phyloP scores from a whole-genome alignment of 352 stramenopile species.

The Globisporangium parvum region DNA sequence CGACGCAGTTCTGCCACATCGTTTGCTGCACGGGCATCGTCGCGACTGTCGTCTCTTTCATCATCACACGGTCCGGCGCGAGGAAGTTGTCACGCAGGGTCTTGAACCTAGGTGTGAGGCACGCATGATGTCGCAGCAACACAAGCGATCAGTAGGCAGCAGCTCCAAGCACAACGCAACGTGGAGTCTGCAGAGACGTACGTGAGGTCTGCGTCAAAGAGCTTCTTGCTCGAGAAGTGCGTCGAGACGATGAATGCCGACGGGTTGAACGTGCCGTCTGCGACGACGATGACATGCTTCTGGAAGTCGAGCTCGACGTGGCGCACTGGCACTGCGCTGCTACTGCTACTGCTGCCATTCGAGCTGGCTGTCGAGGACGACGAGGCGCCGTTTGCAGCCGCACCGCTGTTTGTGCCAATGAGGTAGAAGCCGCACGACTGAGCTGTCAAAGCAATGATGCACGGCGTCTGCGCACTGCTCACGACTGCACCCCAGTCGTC shows the following conservation, averaged over 20 bases:
- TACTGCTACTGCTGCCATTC: constrained; percentile 1
- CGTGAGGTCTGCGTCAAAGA: constrained; percentile 35
- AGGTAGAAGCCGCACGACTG: constrained; percentile 50
- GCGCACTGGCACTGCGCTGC: constrained; percentile 22
- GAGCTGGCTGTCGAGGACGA: not conserved
- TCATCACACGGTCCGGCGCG: constrained; percentile 31
- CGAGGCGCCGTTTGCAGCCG: not conserved
- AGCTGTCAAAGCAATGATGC: constrained; percentile 29
- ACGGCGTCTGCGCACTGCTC: constrained; percentile 16
- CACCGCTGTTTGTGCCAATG: constrained; percentile 18
- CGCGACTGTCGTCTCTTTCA: constrained; percentile 38
- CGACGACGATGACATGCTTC: constrained; percentile 33
- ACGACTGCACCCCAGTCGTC: constrained; percentile 35
- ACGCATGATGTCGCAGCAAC: no score
- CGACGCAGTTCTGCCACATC: constrained; percentile 30
- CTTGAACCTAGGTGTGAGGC: constrained; percentile 26
- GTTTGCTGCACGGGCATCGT: constrained; percentile 9
- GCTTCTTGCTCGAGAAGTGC: constrained; percentile 31
- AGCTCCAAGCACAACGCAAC: not conserved
- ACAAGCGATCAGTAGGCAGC: not conserved
- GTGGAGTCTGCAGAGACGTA: constrained; percentile 10
- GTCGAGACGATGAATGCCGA: constrained; percentile 34
- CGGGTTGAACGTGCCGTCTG: constrained; percentile 47
- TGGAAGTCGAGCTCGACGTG: constrained; percentile 62
- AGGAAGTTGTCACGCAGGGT: constrained; percentile 58